These are phyloP conservation scores for Hysterium pulicare DNA, from an alignment of 2,329 filamentous ascomycete species.

Conservation along the genomic window DNA sequence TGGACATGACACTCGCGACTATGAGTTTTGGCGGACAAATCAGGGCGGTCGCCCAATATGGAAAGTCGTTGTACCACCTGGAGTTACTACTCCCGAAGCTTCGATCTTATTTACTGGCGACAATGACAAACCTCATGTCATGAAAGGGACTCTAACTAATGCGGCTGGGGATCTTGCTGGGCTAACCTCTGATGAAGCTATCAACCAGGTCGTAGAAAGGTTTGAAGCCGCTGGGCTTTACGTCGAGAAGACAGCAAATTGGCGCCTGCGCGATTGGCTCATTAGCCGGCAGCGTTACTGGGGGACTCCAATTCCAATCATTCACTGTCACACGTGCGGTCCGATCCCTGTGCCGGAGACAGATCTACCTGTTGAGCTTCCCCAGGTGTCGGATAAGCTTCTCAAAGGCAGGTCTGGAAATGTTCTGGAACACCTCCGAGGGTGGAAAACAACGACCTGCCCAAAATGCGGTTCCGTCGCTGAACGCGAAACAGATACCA, in stretches of 20 bases:
- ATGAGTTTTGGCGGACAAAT: slow-evolving; percentile 76
- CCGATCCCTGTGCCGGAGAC: slow-evolving; percentile 72
- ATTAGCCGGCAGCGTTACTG: slow-evolving; percentile 91
- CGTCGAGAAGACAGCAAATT: slow-evolving; percentile 66
- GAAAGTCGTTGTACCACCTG: slow-evolving; percentile 46
- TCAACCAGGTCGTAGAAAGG: slow-evolving; percentile 55
- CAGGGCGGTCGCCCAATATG: slow-evolving; percentile 58
- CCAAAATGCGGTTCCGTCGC: slow-evolving; percentile 69
- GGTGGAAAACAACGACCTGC: slow-evolving; percentile 73
- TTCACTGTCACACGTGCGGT: slow-evolving; percentile 76
- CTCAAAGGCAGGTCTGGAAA: slow-evolving; percentile 69
- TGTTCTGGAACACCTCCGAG: slow-evolving; percentile 66
- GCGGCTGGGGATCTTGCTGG: slow-evolving; percentile 64
- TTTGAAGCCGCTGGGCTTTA: slow-evolving; percentile 50
- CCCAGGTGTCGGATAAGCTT: slow-evolving; percentile 66
- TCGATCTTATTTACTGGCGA: slow-evolving; percentile 28
- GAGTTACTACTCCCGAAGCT: background rate
- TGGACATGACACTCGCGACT: slow-evolving; percentile 75
- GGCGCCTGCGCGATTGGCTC: slow-evolving; percentile 84
- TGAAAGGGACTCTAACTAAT: slow-evolving; percentile 65
- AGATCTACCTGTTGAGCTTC: slow-evolving; percentile 73
- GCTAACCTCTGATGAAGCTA: slow-evolving; percentile 61
- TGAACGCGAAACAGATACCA: slow-evolving; percentile 84
- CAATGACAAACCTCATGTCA: slow-evolving; percentile 55
- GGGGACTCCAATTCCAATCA: slow-evolving; percentile 85